These are phyloP conservation scores for Saprolegnia diclina DNA, from an alignment of 352 stramenopile species.

Conservation along the genomic window DNA sequence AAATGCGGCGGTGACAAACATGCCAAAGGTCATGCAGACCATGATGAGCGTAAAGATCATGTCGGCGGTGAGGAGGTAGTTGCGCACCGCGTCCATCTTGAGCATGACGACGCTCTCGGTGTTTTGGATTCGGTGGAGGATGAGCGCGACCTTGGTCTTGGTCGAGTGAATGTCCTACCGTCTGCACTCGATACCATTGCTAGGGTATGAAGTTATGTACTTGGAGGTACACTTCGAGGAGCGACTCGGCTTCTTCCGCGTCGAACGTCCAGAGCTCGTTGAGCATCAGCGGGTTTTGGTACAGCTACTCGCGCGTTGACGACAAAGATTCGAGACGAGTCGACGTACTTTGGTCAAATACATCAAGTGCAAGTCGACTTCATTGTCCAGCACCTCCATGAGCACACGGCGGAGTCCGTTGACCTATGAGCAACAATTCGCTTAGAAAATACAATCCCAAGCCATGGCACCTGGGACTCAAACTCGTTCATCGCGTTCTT, in stretches of 20 bases:
- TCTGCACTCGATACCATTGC: too few species aligned
- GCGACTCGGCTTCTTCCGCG: slow-evolving; percentile 63
- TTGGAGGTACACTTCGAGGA: slow-evolving; percentile 75
- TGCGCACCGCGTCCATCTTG: slow-evolving; percentile 73
- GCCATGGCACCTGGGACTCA: slow-evolving; percentile 48
- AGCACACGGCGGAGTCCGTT: slow-evolving; percentile 55
- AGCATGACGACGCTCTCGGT: slow-evolving; percentile 74
- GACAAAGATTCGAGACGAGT: not conserved
- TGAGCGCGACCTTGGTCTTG: slow-evolving; percentile 58
- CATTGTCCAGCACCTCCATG: slow-evolving; percentile 65
- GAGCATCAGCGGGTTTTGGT: slow-evolving; percentile 49
- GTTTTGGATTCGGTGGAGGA: slow-evolving; percentile 72
- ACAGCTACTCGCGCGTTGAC: slow-evolving; percentile 29
- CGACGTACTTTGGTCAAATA: slow-evolving; percentile 45
- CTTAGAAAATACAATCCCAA: not conserved
- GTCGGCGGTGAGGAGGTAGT: slow-evolving; percentile 68
- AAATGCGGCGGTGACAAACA: slow-evolving; percentile 59
- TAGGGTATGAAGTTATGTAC: too few species aligned
- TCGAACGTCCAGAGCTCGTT: slow-evolving; percentile 61
- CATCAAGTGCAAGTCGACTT: slow-evolving; percentile 56
- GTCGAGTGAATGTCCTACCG: slow-evolving; percentile 62
- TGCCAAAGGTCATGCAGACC: slow-evolving; percentile 61
- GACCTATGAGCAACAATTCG: slow-evolving; percentile 29
- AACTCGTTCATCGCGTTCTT: slow-evolving; percentile 73
- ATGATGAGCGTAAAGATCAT: slow-evolving; percentile 63